Evolutionary conservation across 2,329 filamentous ascomycete genomes (phyloP), one percentile per base, ranked within the genome.

Genomic region (Fusarium mundagurra): DNA sequence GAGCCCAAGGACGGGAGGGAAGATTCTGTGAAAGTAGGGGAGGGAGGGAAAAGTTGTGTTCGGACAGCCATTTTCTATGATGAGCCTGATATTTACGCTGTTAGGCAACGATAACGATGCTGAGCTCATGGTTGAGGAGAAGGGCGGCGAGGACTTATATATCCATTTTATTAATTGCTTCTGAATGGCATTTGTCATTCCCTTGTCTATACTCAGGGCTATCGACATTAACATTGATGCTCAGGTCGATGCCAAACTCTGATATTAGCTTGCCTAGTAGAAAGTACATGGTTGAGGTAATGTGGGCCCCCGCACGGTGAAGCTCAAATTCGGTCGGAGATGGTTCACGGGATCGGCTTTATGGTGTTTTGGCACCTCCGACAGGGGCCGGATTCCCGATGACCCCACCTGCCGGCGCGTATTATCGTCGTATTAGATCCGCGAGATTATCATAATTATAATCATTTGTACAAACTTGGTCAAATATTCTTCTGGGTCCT

Each of bases 311-410:
- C 64, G 47, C 61, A 44, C 57, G 45, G 60, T 48, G 45, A 67
- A 67, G 60, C 31, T 61, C 27, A 43, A 51, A 31, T 57, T 71
- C 53, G 63, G 65, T 61, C 70, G 72, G 72, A 61, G 53, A 70
- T 75, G 64, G 27, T 27, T 50, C 18, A 72, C 64, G 55, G 53
- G 44, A 64, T 75, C 66, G 72, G 69, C 39, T 76, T 73, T 69
- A 76, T 64, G 63, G 62, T 43, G 53, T 48, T 45, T 36, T 50
- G 12, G 27, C 62, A 71, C 43, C 62, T 64, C 72, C 64, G 66
- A 72, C 47, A 55, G 44, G 51, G 38, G 41, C 64, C 61, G 65
- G 48, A 77, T 74, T 67, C 33, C 69, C 60, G 61, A 75, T 44
- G 38, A 29, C 45, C 43, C 58, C 53, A 60, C 41, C 47, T 20